phyloP scores from a whole-genome alignment of 139 green algal genomes.

The Spirogloea muscicola region DNA sequence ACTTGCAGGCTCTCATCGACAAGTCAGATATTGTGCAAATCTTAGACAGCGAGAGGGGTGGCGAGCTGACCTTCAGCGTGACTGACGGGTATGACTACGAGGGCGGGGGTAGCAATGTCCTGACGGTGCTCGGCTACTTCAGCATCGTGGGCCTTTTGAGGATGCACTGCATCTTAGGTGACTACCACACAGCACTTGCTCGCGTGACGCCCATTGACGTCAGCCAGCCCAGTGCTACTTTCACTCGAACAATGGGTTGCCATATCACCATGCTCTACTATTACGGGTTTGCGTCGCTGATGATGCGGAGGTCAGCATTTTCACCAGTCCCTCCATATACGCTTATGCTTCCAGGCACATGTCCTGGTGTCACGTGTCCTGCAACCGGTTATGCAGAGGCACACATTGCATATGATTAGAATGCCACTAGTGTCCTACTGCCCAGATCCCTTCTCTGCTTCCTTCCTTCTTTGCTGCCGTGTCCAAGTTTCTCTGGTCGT shows the following conservation, averaged over 20 bases:
- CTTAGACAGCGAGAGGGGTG: slow-evolving; percentile 61
- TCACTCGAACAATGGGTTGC: slow-evolving; percentile 68
- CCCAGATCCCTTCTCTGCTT: neutral
- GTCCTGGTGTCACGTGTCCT: too few species aligned
- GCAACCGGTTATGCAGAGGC: too few species aligned
- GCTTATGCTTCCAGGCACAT: too few species aligned
- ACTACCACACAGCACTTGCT: slow-evolving; percentile 77
- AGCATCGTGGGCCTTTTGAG: slow-evolving; percentile 81
- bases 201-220: slow-evolving; percentile 58
- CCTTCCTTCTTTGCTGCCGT: neutral
- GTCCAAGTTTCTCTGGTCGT: neutral
- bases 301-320: slow-evolving; percentile 59
- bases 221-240: slow-evolving; percentile 60
- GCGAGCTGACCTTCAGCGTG: slow-evolving; percentile 54
- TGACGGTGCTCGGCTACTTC: slow-evolving; percentile 94
- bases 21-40: slow-evolving; percentile 71
- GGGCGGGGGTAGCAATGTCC: slow-evolving; percentile 87
- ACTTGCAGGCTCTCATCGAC: slow-evolving; percentile 81
- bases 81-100: slow-evolving; percentile 65
- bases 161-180: slow-evolving; percentile 85
- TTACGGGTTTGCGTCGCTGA: slow-evolving; percentile 85
- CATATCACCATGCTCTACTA: slow-evolving; percentile 96
- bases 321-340: too few species aligned
- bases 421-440: neutral
- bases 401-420: too few species aligned